Conservation (phyloP, 1,284 basidiomycete genomes). For the Sporisorium reilianum region DNA sequence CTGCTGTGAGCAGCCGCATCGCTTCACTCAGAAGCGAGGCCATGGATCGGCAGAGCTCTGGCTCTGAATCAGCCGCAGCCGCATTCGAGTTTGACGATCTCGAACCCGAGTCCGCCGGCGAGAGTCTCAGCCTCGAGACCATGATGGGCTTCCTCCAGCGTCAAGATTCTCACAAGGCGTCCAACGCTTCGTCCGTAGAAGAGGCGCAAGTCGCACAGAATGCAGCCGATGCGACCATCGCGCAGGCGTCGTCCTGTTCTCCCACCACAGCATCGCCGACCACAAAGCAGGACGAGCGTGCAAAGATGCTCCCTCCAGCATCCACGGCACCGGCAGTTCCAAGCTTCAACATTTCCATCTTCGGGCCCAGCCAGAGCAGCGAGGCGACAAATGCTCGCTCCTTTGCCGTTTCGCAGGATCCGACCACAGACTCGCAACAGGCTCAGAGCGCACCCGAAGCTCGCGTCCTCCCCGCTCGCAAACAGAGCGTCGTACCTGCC, state of each 20-base stretch:
- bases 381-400: not conserved
- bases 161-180: constrained; percentile 15
- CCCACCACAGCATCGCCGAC: not conserved
- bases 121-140: constrained; percentile 37
- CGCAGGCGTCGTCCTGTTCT: not conserved
- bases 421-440: not conserved
- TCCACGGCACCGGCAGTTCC: constrained; percentile 16
- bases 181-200: not conserved
- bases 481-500: constrained; percentile 36
- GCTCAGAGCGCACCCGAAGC: not conserved
- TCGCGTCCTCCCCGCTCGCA: constrained; percentile 15
- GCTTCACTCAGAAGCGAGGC: constrained; percentile 7
- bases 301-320: constrained; percentile 1
- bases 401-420: not conserved
- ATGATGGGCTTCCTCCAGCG: constrained; percentile 49
- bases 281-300: not conserved
- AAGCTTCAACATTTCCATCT: constrained; percentile 36
- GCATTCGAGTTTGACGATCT: constrained; percentile 40
- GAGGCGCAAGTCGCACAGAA: not conserved
- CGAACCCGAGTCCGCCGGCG: constrained; percentile 16
- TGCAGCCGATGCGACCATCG: constrained; percentile 1
- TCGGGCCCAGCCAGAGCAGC: constrained; percentile 15
- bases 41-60: constrained; percentile 16
- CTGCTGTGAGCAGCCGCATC: constrained; percentile 22
- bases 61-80: constrained; percentile 9